Conservation (phyloP, 2,329 filamentous ascomycete genomes). For the Penicillium sp. region DNA sequence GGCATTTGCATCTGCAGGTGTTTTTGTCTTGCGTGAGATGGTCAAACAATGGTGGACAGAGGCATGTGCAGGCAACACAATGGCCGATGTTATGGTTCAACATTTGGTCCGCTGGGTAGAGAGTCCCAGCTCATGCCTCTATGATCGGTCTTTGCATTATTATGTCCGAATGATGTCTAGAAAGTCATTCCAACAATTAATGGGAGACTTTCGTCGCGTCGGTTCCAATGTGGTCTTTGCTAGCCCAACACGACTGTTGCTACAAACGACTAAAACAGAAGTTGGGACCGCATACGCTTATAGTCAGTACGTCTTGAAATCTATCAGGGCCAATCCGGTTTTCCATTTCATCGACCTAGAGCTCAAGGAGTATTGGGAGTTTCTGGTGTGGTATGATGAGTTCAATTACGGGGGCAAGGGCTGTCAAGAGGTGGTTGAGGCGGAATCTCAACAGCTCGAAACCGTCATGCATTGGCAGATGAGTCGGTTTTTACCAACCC, state of each 20-base stretch:
- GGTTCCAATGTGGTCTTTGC: constrained; percentile 96
- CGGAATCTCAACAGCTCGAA: constrained; percentile 75
- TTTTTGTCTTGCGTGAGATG: constrained; percentile 92
- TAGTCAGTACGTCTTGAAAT: constrained; percentile 95
- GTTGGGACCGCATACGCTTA: constrained; percentile 96
- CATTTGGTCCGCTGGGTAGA: constrained; percentile 97
- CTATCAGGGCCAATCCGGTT: constrained; percentile 88
- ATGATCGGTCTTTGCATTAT: constrained; percentile 89
- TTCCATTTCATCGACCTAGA: constrained; percentile 97
- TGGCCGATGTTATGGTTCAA: constrained; percentile 97
- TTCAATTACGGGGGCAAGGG: constrained; percentile 98
- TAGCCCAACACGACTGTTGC: constrained; percentile 77
- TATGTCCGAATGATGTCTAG: constrained; percentile 99
- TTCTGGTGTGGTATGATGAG: constrained; percentile 97
- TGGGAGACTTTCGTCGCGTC: constrained; percentile 92
- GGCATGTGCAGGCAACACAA: constrained; percentile 80
- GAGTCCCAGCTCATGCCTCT: constrained; percentile 87
- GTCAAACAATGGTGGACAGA: constrained; percentile 98
- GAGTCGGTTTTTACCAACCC: constrained; percentile 75
- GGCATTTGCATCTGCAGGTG: constrained; percentile 87
- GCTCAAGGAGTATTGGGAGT: constrained; percentile 99
- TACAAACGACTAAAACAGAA: constrained; percentile 95
- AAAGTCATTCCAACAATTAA: constrained; percentile 94
- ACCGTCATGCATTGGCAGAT: constrained; percentile 99
- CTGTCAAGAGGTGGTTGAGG: constrained; percentile 72